These are phyloP conservation scores for Psilocybe cubensis DNA, from an alignment of 768 basidiomycete genomes.

Conservation along the genomic window DNA sequence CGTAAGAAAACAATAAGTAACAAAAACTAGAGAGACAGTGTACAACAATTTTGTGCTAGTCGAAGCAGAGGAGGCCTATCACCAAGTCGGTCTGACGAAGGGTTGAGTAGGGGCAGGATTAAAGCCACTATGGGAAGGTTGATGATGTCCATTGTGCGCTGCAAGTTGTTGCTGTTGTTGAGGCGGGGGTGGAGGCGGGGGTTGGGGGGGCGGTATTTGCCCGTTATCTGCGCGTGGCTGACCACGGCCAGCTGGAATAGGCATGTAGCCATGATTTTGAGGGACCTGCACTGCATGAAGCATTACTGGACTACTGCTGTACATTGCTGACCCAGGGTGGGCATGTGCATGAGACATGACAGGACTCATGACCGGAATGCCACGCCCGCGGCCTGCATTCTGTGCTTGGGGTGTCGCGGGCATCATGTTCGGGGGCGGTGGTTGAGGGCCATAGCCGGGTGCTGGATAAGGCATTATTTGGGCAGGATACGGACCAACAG, in stretches of 20 bases:
- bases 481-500: slow-evolving; percentile 60
- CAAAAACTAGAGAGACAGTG: slow-evolving; percentile 28
- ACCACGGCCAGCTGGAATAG: slow-evolving; percentile 49
- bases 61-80: slow-evolving; percentile 25
- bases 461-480: slow-evolving; percentile 71
- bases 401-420: slow-evolving; percentile 46
- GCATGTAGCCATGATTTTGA: slow-evolving; percentile 50
- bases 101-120: slow-evolving; percentile 42
- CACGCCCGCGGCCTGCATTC: slow-evolving; percentile 50
- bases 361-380: slow-evolving; percentile 72
- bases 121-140: slow-evolving; percentile 42
- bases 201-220: slow-evolving; percentile 43
- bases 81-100: slow-evolving; percentile 56
- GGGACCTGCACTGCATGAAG: slow-evolving; percentile 58
- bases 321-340: slow-evolving; percentile 53
- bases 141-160: slow-evolving; percentile 30
- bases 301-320: slow-evolving; percentile 69
- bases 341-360: slow-evolving; percentile 56
- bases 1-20: slow-evolving; percentile 37
- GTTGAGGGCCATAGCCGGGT: slow-evolving; percentile 52
- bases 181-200: too few relatives aligned
- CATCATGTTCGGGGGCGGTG: slow-evolving; percentile 42
- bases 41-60: slow-evolving; percentile 22
- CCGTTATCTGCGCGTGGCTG: slow-evolving; percentile 53
- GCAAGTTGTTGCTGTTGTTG: slow-evolving; percentile 27